Evolutionary conservation across 768 basidiomycete genomes (phyloP).

Genomic region (Chalciporus pseudorubinellus): DNA sequence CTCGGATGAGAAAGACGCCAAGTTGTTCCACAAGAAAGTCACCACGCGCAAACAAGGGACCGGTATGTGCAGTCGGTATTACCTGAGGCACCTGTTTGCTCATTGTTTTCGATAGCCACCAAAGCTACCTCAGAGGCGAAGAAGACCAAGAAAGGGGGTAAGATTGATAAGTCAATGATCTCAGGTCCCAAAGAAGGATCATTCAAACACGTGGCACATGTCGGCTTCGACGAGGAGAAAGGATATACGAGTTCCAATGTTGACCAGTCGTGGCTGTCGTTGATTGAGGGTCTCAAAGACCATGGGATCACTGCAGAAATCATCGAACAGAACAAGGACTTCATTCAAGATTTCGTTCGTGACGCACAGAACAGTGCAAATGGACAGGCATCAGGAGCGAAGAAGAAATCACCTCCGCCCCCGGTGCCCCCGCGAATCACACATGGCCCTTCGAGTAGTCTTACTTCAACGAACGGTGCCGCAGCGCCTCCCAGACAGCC

Average conservation of each 20-base stretch:
- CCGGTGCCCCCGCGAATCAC: conserved; percentile 33
- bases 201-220: conserved; percentile 90
- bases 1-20: conserved; percentile 81
- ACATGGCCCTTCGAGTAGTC: conserved; percentile 25
- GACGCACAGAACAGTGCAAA: conserved; percentile 37
- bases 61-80: conserved; percentile 35
- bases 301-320: conserved; percentile 66
- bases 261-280: conserved; percentile 82
- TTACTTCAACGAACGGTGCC: conserved; percentile 22
- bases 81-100: neutral
- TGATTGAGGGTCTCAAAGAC: conserved; percentile 64
- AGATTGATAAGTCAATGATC: conserved; percentile 91
- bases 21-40: conserved; percentile 83
- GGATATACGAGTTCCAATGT: conserved; percentile 87
- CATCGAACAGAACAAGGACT: conserved; percentile 78
- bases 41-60: conserved; percentile 59
- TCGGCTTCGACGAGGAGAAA: conserved; percentile 86
- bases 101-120: conserved; percentile 28
- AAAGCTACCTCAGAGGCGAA: conserved; percentile 55
- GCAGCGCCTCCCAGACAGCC: conserved; percentile 30
- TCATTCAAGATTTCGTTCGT: conserved; percentile 81
- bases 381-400: conserved; percentile 41
- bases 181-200: conserved; percentile 75
- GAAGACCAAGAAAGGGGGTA: conserved; percentile 60
- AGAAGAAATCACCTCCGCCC: conserved; percentile 42